Evolutionary conservation across 768 basidiomycete genomes (phyloP).

Genomic region (Amanita inopinata): DNA sequence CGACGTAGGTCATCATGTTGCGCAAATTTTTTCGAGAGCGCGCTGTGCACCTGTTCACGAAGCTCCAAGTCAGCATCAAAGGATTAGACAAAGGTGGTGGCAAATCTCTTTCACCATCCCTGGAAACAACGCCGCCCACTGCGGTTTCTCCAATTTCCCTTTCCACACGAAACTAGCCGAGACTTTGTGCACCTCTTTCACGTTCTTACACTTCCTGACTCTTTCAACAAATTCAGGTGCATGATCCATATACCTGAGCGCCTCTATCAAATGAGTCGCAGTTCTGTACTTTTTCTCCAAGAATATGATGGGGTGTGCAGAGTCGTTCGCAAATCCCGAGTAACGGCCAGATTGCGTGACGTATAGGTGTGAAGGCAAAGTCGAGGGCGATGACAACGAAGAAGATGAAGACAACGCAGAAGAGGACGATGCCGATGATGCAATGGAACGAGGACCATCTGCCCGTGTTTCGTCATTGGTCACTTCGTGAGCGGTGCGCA

Average conservation of each 20-base stretch:
- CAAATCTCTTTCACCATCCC: not conserved
- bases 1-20: not conserved
- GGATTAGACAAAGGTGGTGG: not conserved
- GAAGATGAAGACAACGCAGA: too few relatives aligned
- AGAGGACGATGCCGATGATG: too few relatives aligned
- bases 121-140: not conserved
- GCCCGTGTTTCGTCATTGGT: too few relatives aligned
- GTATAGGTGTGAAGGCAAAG: too few relatives aligned
- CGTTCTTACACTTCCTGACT: not conserved
- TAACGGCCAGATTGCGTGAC: not conserved
- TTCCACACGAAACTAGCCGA: not conserved
- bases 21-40: not conserved
- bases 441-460: too few relatives aligned
- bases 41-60: not conserved
- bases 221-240: not conserved
- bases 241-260: not conserved
- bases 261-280: not conserved
- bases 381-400: too few relatives aligned
- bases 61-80: not conserved
- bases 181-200: not conserved
- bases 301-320: not conserved
- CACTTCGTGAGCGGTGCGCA: too few relatives aligned
- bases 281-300: not conserved
- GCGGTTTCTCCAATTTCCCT: not conserved
- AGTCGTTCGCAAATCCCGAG: not conserved